These are phyloP conservation scores for Acacia concinna DNA, from an alignment of 331 rosid genomes.

Conservation along the genomic window DNA sequence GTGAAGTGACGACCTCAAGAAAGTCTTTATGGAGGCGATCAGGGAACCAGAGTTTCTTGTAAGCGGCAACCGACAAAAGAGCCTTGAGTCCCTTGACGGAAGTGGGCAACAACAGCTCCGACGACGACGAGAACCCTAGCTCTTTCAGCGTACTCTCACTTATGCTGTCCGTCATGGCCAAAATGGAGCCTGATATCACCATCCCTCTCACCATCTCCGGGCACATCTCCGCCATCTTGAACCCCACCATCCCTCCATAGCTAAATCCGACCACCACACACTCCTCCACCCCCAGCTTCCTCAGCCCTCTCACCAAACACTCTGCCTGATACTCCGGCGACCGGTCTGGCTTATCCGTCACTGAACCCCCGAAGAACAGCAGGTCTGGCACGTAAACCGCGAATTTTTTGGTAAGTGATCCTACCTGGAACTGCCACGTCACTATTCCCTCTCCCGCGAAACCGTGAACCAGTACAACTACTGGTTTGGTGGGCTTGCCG, in stretches of 20 bases:
- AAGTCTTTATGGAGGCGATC: conserved; percentile 71
- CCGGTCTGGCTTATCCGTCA: conserved; percentile 51
- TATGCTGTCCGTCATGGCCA: conserved; percentile 64
- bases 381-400: conserved; percentile 89
- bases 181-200: conserved; percentile 72
- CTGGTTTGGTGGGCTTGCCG: conserved; percentile 53
- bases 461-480: conserved; percentile 75
- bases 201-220: conserved; percentile 59
- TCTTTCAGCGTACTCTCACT: conserved; percentile 38
- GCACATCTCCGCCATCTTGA: conserved; percentile 65
- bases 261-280: conserved; percentile 80
- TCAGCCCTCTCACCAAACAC: conserved; percentile 59
- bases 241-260: conserved; percentile 92
- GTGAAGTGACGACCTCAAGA: conserved; percentile 54
- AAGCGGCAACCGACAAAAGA: conserved; percentile 65
- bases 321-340: conserved; percentile 75
- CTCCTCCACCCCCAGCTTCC: conserved; percentile 78
- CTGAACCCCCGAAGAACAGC: conserved; percentile 79
- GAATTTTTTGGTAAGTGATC: conserved; percentile 64
- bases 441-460: conserved; percentile 84
- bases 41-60: conserved; percentile 78
- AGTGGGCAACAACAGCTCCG: conserved; percentile 73
- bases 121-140: conserved; percentile 70
- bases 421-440: conserved; percentile 94
- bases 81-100: conserved; percentile 78